These are phyloP conservation scores for Cyclaneusma minus DNA, from an alignment of 2,329 filamentous ascomycete species.

Conservation along the genomic window DNA sequence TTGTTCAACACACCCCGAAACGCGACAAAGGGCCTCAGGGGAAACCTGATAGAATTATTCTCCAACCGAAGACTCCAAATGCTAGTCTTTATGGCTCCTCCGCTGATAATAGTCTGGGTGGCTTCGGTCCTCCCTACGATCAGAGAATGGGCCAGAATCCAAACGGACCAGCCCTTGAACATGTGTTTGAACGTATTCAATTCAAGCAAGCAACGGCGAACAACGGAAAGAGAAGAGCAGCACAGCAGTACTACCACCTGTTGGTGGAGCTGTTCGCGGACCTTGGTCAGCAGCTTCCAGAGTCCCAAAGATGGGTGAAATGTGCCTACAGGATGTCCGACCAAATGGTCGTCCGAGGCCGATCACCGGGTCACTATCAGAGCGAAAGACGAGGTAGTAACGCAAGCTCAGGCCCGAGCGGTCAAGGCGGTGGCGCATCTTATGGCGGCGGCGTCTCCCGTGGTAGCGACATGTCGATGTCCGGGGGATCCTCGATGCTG, in stretches of 20 bases:
- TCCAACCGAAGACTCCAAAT: constrained; percentile 16
- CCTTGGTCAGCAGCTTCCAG: constrained; percentile 21
- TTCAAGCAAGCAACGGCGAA: constrained; percentile 64
- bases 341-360: constrained; percentile 50
- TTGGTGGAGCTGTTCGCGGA: constrained; percentile 52
- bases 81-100: constrained; percentile 11
- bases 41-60: constrained; percentile 34
- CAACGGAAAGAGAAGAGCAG: constrained; percentile 57
- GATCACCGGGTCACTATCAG: constrained; percentile 47
- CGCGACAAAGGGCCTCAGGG: constrained; percentile 55
- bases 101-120: constrained; percentile 9
- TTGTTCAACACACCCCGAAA: constrained; percentile 65
- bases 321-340: constrained; percentile 42
- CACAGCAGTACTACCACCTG: constrained; percentile 60
- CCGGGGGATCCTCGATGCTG: constrained; percentile 14
- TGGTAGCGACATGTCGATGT: constrained; percentile 15
- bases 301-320: constrained; percentile 34
- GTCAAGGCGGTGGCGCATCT: constrained; percentile 17
- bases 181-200: constrained; percentile 54
- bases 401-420: constrained; percentile 39
- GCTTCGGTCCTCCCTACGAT: constrained; percentile 7
- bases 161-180: constrained; percentile 14
- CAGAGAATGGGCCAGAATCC: constrained; percentile 2
- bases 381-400: constrained; percentile 33
- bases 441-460: constrained; percentile 13